Percentiles rank a stretch among this genome's conserved stretches.
Conservation (phyloP, 371 early-diverging fungal genomes). For the Capillidium rhysosporum region DNA sequence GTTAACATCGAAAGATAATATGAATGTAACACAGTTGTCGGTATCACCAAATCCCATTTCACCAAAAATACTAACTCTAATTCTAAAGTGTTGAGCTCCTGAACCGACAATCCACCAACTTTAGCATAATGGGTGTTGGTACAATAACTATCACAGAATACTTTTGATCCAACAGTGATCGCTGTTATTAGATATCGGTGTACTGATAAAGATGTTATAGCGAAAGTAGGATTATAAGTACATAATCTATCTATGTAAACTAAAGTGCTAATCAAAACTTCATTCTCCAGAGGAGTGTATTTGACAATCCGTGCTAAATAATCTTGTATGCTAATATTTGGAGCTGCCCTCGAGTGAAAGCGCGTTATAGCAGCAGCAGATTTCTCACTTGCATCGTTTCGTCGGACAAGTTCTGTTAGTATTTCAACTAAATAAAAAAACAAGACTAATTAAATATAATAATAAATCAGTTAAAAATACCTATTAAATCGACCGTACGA, state of each 20-base stretch:
- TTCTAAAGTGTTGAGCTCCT: conserved; percentile 88
- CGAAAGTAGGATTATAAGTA: conserved; percentile 54
- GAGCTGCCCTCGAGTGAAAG: conserved; percentile 88
- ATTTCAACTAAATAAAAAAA: conserved; percentile 35
- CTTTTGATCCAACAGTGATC: conserved; percentile 74
- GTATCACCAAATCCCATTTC: conserved; percentile 56
- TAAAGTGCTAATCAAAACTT: conserved; percentile 63
- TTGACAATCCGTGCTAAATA: conserved; percentile 68
- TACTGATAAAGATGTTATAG: conserved; percentile 77
- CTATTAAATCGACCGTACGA: not conserved
- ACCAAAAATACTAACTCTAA: conserved; percentile 72
- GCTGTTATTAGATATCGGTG: conserved; percentile 91
- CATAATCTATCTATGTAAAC: conserved; percentile 87
- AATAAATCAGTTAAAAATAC: not conserved
- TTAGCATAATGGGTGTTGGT: conserved; percentile 77
- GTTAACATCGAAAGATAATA: conserved; percentile 66
- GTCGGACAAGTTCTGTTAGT: conserved; percentile 43
- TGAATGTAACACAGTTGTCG: conserved; percentile 54
- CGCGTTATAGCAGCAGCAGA: conserved; percentile 67
- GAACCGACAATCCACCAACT: conserved; percentile 83
- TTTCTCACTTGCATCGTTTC: conserved; percentile 77
- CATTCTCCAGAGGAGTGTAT: conserved; percentile 78
- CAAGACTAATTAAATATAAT: not conserved
- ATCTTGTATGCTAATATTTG: conserved; percentile 62
- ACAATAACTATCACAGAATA: conserved; percentile 64